Base-by-base conservation (phyloP, 257 asterid species). In the Plectranthus barbatus region DNA sequence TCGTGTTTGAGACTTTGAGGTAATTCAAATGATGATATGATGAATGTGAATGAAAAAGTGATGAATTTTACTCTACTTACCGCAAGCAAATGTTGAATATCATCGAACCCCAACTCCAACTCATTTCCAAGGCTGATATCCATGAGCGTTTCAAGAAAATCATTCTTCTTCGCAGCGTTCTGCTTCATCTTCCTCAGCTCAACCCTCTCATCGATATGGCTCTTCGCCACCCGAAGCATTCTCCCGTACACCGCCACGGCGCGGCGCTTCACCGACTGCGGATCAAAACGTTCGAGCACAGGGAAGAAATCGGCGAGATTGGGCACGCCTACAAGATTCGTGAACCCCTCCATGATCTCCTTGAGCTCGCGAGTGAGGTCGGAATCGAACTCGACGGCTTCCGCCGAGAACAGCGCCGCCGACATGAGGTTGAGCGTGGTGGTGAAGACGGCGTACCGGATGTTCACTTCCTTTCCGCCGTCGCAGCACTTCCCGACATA, bases 261-360 rank as follows among this genome's bases (percentile, higher is more conserved):
- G 49, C n/a, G 42, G 1, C 73, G 53, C 63, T 60, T 67, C 9
- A 71, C 41, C 4, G 80, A 77, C 53, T 78, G 84, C 7, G 67
- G 63, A 44, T 81, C 87, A 9, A 81, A 15, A 26, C 47, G 45
- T 11, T 55, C 46, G 0, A 81, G 68, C 17, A 71, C 8, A 0
- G 82, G 80, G 37, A 81, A 75, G 51, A 15, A 64, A 19, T 81
- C 86, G 0, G 78, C 69, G 6, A 78, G 6, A 56, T 78, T 81
- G 1, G 81, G 76, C 53, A 54, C 76, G 3, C 79, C 81, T 0
- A 72, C 50, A 11, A 64, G 37, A 1, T 41, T 70, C 40, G 60
- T 39, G 11, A 71, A 68, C 12, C 62, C 80, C 62, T 76, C 72
- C 19, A 81, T 62, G 14, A 64, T 39, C 19, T 64, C 72, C 78